Percentiles rank a stretch among this genome's conserved stretches.
These are phyloP conservation scores for Fragilariopsis cylindrus DNA, from an alignment of 108 stramenopile species.

Conservation along the genomic window DNA sequence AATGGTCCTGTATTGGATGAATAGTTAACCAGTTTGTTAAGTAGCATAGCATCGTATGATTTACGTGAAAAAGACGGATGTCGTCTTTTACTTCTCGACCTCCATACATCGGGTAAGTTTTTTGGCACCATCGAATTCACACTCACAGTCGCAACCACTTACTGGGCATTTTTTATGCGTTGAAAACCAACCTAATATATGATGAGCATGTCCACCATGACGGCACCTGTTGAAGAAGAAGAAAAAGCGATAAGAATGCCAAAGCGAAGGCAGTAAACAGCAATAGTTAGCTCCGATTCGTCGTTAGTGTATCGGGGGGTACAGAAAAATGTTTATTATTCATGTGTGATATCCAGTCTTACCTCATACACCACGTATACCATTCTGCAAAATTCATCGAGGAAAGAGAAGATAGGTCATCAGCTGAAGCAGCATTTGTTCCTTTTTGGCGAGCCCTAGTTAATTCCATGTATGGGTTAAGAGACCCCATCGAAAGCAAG, in stretches of 20 bases:
- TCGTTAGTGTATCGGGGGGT: too few relatives aligned
- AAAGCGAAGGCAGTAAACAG: background rate
- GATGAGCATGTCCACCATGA: conserved; percentile 85
- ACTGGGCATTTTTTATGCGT: conserved; percentile 82
- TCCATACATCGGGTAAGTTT: conserved; percentile 42
- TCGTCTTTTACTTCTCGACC: background rate
- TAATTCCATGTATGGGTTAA: conserved; percentile 89
- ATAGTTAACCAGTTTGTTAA: too few relatives aligned
- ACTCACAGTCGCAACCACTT: conserved; percentile 85
- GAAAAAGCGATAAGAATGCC: background rate
- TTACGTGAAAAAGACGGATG: too few relatives aligned
- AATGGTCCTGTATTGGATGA: too few relatives aligned
- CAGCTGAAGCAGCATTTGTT: conserved; percentile 26
- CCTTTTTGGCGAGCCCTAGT: conserved; percentile 55
- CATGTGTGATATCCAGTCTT: background rate
- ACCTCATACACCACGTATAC: conserved; percentile 89
- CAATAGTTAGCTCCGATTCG: too few relatives aligned
- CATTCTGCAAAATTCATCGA: conserved; percentile 81
- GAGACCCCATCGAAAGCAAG: conserved; percentile 72
- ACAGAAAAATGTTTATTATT: background rate
- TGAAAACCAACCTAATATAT: conserved; percentile 86
- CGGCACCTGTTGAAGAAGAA: conserved; percentile 46
- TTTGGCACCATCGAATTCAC: conserved; percentile 82
- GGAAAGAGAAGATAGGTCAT: conserved; percentile 61
- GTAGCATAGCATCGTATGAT: too few relatives aligned